These are phyloP conservation scores for Globisporangium megalacanthum DNA, from an alignment of 352 stramenopile genomes.

Conservation along the genomic window DNA sequence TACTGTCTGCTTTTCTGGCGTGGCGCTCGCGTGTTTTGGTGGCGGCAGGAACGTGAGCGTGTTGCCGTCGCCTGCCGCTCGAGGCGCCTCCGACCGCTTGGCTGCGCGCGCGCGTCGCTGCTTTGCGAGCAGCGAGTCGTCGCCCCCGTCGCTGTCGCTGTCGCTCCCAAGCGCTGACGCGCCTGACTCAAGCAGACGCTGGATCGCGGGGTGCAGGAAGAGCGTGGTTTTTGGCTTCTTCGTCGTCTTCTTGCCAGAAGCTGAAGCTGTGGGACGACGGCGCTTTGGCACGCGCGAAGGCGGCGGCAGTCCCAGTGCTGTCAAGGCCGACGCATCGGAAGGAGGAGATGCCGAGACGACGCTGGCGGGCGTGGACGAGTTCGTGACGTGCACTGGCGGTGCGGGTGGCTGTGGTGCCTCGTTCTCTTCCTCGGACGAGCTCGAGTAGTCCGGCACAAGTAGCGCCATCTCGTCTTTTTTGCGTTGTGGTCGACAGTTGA, in stretches of 20 bases:
- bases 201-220: constrained; percentile 49
- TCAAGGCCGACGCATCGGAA: no score
- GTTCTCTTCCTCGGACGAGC: constrained; percentile 45
- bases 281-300: constrained; percentile 10
- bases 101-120: constrained; percentile 36
- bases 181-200: constrained; percentile 44
- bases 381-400: background rate
- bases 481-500: no score
- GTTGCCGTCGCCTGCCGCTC: background rate
- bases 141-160: constrained; percentile 26
- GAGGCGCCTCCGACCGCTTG: constrained; percentile 26
- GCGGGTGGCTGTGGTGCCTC: background rate
- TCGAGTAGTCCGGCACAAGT: constrained; percentile 50
- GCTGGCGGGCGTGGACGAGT: background rate
- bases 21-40: constrained; percentile 40
- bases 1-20: constrained; percentile 1
- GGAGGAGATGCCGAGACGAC: background rate
- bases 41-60: constrained; percentile 53
- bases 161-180: constrained; percentile 18
- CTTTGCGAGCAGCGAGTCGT: constrained; percentile 40
- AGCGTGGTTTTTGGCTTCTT: constrained; percentile 47
- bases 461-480: constrained; percentile 29
- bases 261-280: constrained; percentile 20
- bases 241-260: constrained; percentile 16
- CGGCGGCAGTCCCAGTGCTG: background rate